Base-by-base conservation (phyloP, 2,329 filamentous ascomycete species). In the Fulvia fulva region DNA sequence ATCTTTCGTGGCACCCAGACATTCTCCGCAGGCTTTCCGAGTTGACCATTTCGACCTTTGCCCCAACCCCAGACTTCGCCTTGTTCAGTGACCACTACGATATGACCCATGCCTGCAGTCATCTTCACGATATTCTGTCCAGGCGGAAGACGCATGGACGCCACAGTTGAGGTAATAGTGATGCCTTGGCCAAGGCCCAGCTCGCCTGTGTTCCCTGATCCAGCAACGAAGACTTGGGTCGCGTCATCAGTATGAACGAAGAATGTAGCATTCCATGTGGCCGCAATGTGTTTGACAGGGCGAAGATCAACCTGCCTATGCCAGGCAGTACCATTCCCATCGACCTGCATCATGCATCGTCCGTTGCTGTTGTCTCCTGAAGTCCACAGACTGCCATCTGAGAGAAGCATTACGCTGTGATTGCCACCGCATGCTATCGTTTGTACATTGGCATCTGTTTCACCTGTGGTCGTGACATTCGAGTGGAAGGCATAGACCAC, bases 11-110 rank as follows among this genome's bases (percentile, higher is more conserved):
- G 91, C 16, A 68, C 69, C 74, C 82, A 80, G 1, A 87, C 71
- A 26, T 86, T 64, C 5, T 76, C 77, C 26, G 76, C 75, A 0
- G 81, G 81, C 44, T 77, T 74, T 0, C 91, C 92, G 0, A 96
- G 76, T 71, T 99, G 93, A 0, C 90, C 90, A 70, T 96, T 94
- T 23, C 91, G 83, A 14, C 89, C 87, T 67, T 86, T 90, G 0
- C 94, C 94, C 93, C 93, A 97, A 2, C 91, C 92, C 71, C 89
- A 96, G 1, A 87, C 86, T 16, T 88, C 81, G 0, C 92, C 93
- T 69, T 88, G 87, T 45, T 82, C 82, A 3, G 96, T 75, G 0
- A 97, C 82, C 1, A 78, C 84, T 16, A 95, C 83, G 0, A 86
- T 85, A 70, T 99, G 94, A 22, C 85, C 85, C 79, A 96, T 88